Percentiles rank a stretch among this genome's conserved stretches.
These are phyloP conservation scores for Acacia confusa DNA, from an alignment of 306 rosid species.

Conservation along the genomic window DNA sequence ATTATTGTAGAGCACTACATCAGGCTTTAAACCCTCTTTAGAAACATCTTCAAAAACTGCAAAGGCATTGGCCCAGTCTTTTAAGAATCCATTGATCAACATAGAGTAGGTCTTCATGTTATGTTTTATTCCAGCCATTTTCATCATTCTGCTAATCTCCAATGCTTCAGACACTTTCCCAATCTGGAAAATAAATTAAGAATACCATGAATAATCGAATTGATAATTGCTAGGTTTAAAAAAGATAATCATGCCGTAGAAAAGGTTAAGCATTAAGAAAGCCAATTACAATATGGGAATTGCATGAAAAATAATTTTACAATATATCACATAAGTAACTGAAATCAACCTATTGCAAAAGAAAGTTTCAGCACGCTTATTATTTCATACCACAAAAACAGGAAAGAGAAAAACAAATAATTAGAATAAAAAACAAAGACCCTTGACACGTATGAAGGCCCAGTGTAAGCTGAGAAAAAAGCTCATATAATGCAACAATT, in stretches of 20 bases:
- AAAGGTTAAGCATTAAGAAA: background rate
- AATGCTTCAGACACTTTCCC: conserved; percentile 91
- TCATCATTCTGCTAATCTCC: conserved; percentile 78
- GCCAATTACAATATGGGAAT: background rate
- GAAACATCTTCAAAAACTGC: conserved; percentile 77
- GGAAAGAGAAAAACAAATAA: background rate
- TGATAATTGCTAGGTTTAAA: background rate
- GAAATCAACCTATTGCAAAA: background rate
- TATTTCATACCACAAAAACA: background rate
- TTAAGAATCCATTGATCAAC: conserved; percentile 87
- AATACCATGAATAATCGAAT: background rate
- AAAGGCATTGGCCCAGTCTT: conserved; percentile 99
- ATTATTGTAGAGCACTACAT: conserved; percentile 84
- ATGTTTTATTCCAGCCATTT: conserved; percentile 71
- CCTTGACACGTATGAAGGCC: background rate
- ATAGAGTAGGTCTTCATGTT: conserved; percentile 96
- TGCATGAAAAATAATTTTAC: background rate
- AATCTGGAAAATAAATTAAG: conserved; percentile 52
- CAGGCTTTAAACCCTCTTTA: conserved; percentile 83
- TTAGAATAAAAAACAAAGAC: background rate
- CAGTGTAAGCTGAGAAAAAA: background rate
- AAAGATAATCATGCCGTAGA: conserved; percentile 6
- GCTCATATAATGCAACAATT: background rate
- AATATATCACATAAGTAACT: background rate
- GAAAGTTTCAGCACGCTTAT: background rate